Percentiles rank a stretch among this genome's conserved stretches.
phyloP scores from a whole-genome alignment of 768 basidiomycete species.

The Suillus placidus region DNA sequence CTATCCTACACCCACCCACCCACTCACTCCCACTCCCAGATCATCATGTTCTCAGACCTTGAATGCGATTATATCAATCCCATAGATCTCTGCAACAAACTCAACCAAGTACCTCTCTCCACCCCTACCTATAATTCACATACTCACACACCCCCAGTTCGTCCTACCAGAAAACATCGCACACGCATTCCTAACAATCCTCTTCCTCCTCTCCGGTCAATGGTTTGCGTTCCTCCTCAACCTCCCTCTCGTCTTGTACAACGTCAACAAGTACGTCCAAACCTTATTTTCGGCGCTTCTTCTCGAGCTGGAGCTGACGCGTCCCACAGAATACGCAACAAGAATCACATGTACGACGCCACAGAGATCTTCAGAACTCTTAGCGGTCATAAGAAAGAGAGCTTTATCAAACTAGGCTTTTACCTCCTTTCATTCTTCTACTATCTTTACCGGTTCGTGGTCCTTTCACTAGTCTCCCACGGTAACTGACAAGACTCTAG shows the following conservation, averaged over 20 bases:
- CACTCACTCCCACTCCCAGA: constrained; percentile 50
- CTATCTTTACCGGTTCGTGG: constrained; percentile 82
- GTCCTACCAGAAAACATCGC: constrained; percentile 95
- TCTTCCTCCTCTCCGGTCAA: constrained; percentile 96
- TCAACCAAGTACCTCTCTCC: constrained; percentile 76
- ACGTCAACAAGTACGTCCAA: constrained; percentile 86
- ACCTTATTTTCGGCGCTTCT: neutral
- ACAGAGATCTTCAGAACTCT: constrained; percentile 98
- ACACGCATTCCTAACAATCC: constrained; percentile 86
- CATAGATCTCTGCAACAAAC: constrained; percentile 99
- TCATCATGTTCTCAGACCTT: constrained; percentile 99
- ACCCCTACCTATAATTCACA: neutral
- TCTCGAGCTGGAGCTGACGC: neutral
- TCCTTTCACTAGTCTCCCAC: neutral
- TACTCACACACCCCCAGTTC: constrained; percentile 57
- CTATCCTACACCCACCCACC: neutral
- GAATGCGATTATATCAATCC: constrained; percentile 99
- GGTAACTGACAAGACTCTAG: constrained; percentile 35
- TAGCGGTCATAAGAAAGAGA: constrained; percentile 93
- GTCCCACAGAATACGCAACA: constrained; percentile 74
- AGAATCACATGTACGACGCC: constrained; percentile 98
- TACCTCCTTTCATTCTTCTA: constrained; percentile 92
- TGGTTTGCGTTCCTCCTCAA: constrained; percentile 93
- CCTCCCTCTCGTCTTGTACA: constrained; percentile 83
- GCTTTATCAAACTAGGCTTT: constrained; percentile 93